These are phyloP conservation scores for Favolaschia claudopus DNA, from an alignment of 768 basidiomycete genomes.

Conservation along the genomic window DNA sequence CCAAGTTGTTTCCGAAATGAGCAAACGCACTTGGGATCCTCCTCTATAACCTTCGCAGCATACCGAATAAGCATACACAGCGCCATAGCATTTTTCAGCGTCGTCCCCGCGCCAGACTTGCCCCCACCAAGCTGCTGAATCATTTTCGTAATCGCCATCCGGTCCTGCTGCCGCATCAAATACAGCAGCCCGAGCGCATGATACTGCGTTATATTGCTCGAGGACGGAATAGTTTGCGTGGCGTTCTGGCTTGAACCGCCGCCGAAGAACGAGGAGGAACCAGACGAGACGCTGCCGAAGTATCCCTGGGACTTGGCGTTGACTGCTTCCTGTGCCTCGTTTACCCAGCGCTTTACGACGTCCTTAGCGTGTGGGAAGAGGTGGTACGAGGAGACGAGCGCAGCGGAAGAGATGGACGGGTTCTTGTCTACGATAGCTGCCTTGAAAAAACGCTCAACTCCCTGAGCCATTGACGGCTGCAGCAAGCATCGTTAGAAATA, in stretches of 20 bases:
- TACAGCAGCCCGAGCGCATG: constrained; percentile 95
- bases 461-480: constrained; percentile 99
- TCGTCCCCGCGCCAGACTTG: constrained; percentile 82
- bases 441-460: constrained; percentile 98
- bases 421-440: constrained; percentile 98
- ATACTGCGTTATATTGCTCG: constrained; percentile 95
- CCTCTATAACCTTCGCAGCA: constrained; percentile 98
- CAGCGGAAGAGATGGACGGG: constrained; percentile 94
- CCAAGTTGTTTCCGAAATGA: neutral
- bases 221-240: constrained; percentile 83
- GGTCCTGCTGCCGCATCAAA: constrained; percentile 94
- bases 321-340: constrained; percentile 96
- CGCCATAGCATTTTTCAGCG: constrained; percentile 95
- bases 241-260: constrained; percentile 66
- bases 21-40: constrained; percentile 90
- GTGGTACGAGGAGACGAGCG: constrained; percentile 97
- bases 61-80: constrained; percentile 98
- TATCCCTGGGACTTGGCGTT: constrained; percentile 82
- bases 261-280: constrained; percentile 78
- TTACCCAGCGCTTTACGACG: constrained; percentile 99
- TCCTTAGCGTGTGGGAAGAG: constrained; percentile 93
- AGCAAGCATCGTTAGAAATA: constrained; percentile 13
- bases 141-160: constrained; percentile 99
- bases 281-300: constrained; percentile 64
- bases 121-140: constrained; percentile 96